These are phyloP conservation scores for Didymellaceae sp. DNA, from an alignment of 2,329 filamentous ascomycete species.

Conservation along the genomic window DNA sequence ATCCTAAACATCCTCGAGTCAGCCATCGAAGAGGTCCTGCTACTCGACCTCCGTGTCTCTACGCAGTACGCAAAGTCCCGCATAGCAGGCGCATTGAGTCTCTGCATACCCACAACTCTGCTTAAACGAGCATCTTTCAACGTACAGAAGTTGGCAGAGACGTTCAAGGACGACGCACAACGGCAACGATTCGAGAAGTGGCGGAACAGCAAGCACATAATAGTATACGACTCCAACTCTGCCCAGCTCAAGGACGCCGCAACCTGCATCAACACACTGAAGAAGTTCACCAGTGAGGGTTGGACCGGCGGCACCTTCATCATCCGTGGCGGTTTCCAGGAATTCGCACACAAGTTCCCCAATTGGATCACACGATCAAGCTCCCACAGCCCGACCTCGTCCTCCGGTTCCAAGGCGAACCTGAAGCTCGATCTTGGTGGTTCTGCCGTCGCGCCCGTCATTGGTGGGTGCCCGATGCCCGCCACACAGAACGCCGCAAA, in stretches of 20 bases:
- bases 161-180: conserved; percentile 76
- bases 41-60: conserved; percentile 86
- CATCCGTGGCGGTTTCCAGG: conserved; percentile 79
- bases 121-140: conserved; percentile 91
- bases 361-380: conserved; percentile 60
- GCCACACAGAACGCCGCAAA: conserved; percentile 71
- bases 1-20: conserved; percentile 57
- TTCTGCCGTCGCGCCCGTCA: conserved; percentile 73
- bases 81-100: conserved; percentile 81
- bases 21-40: conserved; percentile 62
- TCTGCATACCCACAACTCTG: conserved; percentile 94
- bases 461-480: conserved; percentile 87
- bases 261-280: conserved; percentile 83
- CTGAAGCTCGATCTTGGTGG: conserved; percentile 33
- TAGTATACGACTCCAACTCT: conserved; percentile 86
- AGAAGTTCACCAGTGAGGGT: conserved; percentile 88
- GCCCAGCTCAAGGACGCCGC: conserved; percentile 79
- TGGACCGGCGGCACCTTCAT: conserved; percentile 78
- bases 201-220: conserved; percentile 74
- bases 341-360: conserved; percentile 73
- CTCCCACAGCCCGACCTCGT: conserved; percentile 31
- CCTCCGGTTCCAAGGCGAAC: conserved; percentile 31
- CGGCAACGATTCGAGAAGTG: conserved; percentile 77
- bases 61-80: conserved; percentile 79
- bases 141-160: conserved; percentile 83